These are phyloP conservation scores for Helianthus tuberosus DNA, from an alignment of 129 eudicot species.

Conservation along the genomic window DNA sequence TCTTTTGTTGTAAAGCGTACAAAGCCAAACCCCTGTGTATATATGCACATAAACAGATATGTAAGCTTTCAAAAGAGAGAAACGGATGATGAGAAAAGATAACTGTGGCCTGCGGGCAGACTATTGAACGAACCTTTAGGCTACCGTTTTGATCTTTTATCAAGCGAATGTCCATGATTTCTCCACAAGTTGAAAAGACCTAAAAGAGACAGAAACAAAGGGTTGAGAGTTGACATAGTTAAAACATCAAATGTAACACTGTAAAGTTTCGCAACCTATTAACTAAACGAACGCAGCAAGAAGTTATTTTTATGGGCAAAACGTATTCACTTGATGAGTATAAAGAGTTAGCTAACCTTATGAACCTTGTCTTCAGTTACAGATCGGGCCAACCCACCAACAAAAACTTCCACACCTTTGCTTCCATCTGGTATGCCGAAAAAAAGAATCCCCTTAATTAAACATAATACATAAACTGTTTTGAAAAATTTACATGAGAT, in stretches of 20 bases:
- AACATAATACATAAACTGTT: neutral
- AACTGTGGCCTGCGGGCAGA: conserved; percentile 14
- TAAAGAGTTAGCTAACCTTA: conserved; percentile 46
- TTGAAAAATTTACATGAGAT: conserved; percentile 1
- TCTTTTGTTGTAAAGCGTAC: conserved; percentile 78
- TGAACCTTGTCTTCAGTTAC: conserved; percentile 62
- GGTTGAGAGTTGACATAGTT: conserved; percentile 1
- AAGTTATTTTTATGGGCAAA: neutral
- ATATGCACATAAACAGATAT: conserved; percentile 20
- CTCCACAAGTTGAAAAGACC: conserved; percentile 80
- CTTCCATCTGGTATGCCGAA: conserved; percentile 37
- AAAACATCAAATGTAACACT: neutral
- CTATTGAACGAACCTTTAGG: conserved; percentile 53
- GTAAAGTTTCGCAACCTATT: no score
- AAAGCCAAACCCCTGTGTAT: conserved; percentile 78
- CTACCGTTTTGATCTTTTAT: conserved; percentile 71
- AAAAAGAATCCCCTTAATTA: conserved; percentile 3
- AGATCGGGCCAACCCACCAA: conserved; percentile 75
- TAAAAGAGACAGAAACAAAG: conserved; percentile 27
- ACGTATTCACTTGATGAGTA: neutral
- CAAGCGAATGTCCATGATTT: conserved; percentile 70
- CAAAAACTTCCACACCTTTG: conserved; percentile 84
- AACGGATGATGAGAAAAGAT: conserved; percentile 2
- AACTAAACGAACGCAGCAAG: neutral
- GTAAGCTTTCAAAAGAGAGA: conserved; percentile 20